These are phyloP conservation scores for Microbotryum lychnidis-dioicae DNA, from an alignment of 1,284 basidiomycete genomes.

Conservation along the genomic window DNA sequence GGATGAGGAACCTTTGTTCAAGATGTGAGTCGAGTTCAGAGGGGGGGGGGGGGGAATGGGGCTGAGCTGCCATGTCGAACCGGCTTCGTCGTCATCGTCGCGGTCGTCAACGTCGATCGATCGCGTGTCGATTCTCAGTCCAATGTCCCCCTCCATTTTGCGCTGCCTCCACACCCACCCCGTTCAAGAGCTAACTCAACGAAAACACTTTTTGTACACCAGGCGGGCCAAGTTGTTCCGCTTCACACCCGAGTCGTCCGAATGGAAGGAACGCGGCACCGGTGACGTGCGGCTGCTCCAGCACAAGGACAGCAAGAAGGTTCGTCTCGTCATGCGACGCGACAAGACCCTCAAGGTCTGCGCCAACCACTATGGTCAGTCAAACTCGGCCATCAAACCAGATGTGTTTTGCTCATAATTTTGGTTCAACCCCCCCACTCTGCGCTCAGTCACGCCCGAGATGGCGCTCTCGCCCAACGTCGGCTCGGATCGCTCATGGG, in stretches of 20 bases:
- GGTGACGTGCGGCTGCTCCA: constrained; percentile 82
- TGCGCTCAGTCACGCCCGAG: constrained; percentile 62
- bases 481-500: constrained; percentile 98
- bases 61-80: not conserved
- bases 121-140: constrained; percentile 1
- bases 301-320: constrained; percentile 82
- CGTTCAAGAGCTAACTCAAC: not conserved
- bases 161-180: not conserved
- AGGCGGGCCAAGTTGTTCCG: constrained; percentile 99
- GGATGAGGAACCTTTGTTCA: constrained; percentile 87
- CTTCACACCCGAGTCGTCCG: constrained; percentile 67
- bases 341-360: constrained; percentile 99
- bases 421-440: too few species aligned
- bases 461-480: constrained; percentile 98
- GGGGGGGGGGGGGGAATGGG: too few species aligned
- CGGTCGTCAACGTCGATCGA: not conserved
- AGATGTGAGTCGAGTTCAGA: constrained; percentile 62
- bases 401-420: not conserved
- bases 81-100: not conserved
- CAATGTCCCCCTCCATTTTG: not conserved
- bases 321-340: constrained; percentile 96
- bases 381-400: too few species aligned
- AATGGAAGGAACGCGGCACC: constrained; percentile 97
- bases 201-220: constrained; percentile 3
- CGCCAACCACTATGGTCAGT: constrained; percentile 92